Percentiles rank a stretch among this genome's conserved stretches.
Evolutionary conservation across 108 stramenopile species (phyloP).

Genomic region (Conticribra weissflogii): DNA sequence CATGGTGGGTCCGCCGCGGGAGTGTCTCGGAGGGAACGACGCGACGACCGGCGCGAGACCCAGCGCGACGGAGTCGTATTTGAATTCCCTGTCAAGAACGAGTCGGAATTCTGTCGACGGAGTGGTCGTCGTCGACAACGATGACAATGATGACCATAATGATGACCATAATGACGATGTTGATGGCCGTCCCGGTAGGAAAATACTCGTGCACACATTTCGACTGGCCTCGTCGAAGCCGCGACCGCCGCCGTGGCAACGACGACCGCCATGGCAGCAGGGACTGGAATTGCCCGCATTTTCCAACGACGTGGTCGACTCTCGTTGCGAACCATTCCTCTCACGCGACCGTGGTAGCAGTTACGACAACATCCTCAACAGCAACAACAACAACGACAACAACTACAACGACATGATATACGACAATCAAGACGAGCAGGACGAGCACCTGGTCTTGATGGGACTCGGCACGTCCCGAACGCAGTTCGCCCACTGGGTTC

Average conservation of each 20-base stretch:
- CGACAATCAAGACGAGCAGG: not conserved
- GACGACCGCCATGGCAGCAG: not conserved
- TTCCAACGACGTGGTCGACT: not conserved
- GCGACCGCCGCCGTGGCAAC: not conserved
- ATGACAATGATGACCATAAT: not conserved
- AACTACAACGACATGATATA: slow-evolving; percentile 1
- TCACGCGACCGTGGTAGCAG: not conserved
- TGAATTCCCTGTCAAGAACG: too few species aligned
- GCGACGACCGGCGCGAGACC: too few species aligned
- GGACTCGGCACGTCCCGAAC: slow-evolving; percentile 41
- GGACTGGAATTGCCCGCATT: too few species aligned
- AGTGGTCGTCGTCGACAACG: too few species aligned
- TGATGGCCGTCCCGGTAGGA: too few species aligned
- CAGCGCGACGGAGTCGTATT: too few species aligned
- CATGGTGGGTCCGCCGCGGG: too few species aligned
- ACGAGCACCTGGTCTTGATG: slow-evolving; percentile 5
- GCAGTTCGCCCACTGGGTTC: slow-evolving; percentile 45
- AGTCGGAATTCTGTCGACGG: too few species aligned
- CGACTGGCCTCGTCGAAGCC: not conserved
- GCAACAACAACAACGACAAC: not conserved
- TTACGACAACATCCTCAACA: not conserved
- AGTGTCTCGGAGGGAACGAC: too few species aligned
- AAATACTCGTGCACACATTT: not conserved
- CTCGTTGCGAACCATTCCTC: not conserved
- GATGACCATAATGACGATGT: not conserved